Conservation (phyloP, 495 filamentous ascomycete species). For the Neurospora sp. region DNA sequence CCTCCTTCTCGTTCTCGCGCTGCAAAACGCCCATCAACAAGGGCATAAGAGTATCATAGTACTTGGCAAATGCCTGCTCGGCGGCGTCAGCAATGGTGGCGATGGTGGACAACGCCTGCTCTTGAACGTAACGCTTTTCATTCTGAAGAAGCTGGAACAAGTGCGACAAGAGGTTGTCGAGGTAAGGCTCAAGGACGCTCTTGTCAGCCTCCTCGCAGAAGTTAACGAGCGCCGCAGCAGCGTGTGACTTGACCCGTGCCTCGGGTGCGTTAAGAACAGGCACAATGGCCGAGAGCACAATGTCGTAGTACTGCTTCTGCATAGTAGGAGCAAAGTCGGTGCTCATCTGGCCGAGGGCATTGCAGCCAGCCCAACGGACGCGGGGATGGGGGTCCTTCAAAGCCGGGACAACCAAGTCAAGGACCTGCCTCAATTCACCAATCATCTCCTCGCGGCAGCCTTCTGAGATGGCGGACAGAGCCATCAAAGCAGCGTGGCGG, state of each 20-base stretch:
- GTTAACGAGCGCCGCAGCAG: constrained; percentile 93
- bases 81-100: constrained; percentile 98
- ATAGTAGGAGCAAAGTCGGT: constrained; percentile 98
- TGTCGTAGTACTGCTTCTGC: constrained; percentile 88
- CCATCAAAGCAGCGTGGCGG: constrained; percentile 96
- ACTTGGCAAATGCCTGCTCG: constrained; percentile 88
- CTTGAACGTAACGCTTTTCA: constrained; percentile 91
- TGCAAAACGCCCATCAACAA: constrained; percentile 80
- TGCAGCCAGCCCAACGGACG: constrained; percentile 96
- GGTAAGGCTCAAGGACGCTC: constrained; percentile 81
- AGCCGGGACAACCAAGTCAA: constrained; percentile 86
- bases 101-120: constrained; percentile 96
- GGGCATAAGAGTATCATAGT: constrained; percentile 93
- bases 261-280: constrained; percentile 85
- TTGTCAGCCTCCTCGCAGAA: constrained; percentile 99
- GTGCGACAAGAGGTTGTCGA: constrained; percentile 74
- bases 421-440: constrained; percentile 83
- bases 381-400: constrained; percentile 87
- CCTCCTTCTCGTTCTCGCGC: constrained; percentile 85
- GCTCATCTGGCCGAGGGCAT: constrained; percentile 99
- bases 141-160: constrained; percentile 78
- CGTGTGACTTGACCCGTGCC: constrained; percentile 92
- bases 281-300: constrained; percentile 81
- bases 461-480: constrained; percentile 97
- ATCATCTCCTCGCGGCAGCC: constrained; percentile 95